Evolutionary conservation across 352 stramenopile species (phyloP).

Genomic region (Globisporangium splendens): DNA sequence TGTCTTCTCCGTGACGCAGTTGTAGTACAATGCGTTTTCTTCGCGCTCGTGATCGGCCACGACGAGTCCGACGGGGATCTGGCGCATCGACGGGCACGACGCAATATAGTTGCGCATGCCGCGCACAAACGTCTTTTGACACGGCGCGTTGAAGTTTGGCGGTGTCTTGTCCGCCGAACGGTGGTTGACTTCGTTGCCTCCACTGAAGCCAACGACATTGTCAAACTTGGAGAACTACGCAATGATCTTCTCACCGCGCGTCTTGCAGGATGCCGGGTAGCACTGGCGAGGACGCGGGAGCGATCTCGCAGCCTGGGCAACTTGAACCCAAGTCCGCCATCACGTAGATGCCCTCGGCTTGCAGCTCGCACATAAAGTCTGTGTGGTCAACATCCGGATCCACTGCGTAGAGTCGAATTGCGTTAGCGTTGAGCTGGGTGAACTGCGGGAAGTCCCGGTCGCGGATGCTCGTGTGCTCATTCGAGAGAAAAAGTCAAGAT

Average conservation of each 20-base stretch:
- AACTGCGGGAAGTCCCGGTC: conserved; percentile 66
- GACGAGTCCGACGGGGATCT: conserved; percentile 74
- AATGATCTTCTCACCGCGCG: conserved; percentile 77
- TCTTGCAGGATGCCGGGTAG: conserved; percentile 69
- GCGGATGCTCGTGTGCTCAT: conserved; percentile 67
- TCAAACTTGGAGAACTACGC: conserved; percentile 75
- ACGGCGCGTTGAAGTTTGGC: conserved; percentile 61
- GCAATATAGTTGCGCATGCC: conserved; percentile 82
- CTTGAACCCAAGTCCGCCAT: conserved; percentile 61
- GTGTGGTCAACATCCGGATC: conserved; percentile 68
- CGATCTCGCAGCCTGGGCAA: conserved; percentile 68
- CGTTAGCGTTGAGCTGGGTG: conserved; percentile 59
- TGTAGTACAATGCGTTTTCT: conserved; percentile 76
- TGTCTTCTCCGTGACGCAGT: conserved; percentile 29
- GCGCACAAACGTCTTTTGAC: conserved; percentile 87
- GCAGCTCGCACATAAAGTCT: conserved; percentile 83
- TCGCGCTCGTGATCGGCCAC: conserved; percentile 61
- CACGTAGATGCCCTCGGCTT: conserved; percentile 74
- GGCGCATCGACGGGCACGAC: conserved; percentile 47
- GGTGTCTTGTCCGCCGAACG: conserved; percentile 33
- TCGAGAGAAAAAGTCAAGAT: conserved; percentile 83
- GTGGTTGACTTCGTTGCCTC: conserved; percentile 84
- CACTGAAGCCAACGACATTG: conserved; percentile 79
- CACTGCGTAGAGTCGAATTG: conserved; percentile 81
- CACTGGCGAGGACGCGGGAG: conserved; percentile 41